phyloP scores from a whole-genome alignment of 2,329 filamentous ascomycete species.

The Penicillium hordei region DNA sequence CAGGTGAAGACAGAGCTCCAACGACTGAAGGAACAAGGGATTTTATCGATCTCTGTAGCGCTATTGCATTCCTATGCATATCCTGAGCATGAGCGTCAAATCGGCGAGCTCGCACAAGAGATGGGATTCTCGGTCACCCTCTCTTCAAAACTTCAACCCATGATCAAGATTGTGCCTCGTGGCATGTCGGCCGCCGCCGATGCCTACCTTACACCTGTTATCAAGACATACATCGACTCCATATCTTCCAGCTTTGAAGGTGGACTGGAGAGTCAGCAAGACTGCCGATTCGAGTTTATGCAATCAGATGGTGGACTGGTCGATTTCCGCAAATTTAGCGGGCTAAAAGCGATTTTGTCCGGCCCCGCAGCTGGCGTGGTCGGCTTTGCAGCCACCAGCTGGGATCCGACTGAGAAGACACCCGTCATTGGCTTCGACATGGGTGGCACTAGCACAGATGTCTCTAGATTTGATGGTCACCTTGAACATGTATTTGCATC shows the following conservation, averaged over 20 bases:
- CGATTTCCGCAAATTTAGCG: conserved; percentile 66
- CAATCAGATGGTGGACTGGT: conserved; percentile 77
- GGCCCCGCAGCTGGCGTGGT: conserved; percentile 93
- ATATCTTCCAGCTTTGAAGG: conserved; percentile 67
- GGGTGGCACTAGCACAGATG: conserved; percentile 87
- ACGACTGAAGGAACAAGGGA: conserved; percentile 66
- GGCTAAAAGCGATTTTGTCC: conserved; percentile 81
- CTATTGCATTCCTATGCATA: conserved; percentile 90
- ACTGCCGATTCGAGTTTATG: conserved; percentile 91
- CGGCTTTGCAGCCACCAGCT: conserved; percentile 87
- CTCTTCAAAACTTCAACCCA: conserved; percentile 76
- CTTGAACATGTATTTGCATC: conserved; percentile 96
- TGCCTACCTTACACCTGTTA: conserved; percentile 76
- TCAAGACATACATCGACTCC: conserved; percentile 68
- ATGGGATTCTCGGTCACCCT: conserved; percentile 80
- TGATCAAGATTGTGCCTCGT: conserved; percentile 80
- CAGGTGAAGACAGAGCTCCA: conserved; percentile 60
- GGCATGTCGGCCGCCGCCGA: conserved; percentile 77
- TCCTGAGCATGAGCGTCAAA: conserved; percentile 74
- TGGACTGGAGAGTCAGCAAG: conserved; percentile 72
- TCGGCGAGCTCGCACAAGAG: conserved; percentile 74
- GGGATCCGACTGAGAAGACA: conserved; percentile 75
- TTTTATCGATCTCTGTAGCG: conserved; percentile 80
- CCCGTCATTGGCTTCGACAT: conserved; percentile 96
- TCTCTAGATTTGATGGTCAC: conserved; percentile 81